Percentiles rank a stretch among this genome's conserved stretches.
These are phyloP conservation scores for Penicillium sp. DNA, from an alignment of 2,329 filamentous ascomycete species.

Conservation along the genomic window DNA sequence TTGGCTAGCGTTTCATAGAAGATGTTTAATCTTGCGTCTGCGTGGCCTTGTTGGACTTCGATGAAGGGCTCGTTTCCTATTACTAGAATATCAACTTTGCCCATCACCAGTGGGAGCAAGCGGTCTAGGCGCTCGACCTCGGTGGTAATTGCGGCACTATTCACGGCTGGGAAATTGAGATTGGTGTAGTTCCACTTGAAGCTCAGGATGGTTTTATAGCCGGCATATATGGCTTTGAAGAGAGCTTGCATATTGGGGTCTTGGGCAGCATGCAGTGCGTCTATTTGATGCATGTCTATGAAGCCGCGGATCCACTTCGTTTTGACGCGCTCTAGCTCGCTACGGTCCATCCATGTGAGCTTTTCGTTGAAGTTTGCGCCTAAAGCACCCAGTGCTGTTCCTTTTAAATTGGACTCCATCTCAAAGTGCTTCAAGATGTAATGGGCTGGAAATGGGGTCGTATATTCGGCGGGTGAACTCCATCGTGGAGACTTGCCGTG, in stretches of 20 bases:
- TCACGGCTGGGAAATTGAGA: constrained; percentile 1
- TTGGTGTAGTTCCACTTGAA: constrained; percentile 15
- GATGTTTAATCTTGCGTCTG: constrained; percentile 1
- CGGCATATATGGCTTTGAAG: constrained; percentile 9
- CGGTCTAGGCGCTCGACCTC: constrained; percentile 7
- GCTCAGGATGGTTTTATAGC: constrained; percentile 13
- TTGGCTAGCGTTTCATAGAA: constrained; percentile 15
- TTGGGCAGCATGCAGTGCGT: constrained; percentile 1
- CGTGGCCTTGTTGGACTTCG: constrained; percentile 8
- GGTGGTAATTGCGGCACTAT: neutral
- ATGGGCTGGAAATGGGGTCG: neutral
- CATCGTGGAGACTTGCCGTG: neutral
- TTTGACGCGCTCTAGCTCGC: constrained; percentile 7
- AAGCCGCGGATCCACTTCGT: constrained; percentile 17
- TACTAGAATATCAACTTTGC: constrained; percentile 14
- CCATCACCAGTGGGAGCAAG: constrained; percentile 9
- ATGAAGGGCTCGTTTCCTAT: constrained; percentile 20
- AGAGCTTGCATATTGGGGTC: constrained; percentile 12
- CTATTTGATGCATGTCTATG: constrained; percentile 18
- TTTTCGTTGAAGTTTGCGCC: constrained; percentile 19
- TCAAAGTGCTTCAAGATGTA: neutral
- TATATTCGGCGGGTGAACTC: neutral
- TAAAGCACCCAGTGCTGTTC: neutral
- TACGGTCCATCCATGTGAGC: constrained; percentile 10
- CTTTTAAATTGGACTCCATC: neutral